A percentile compares a stretch with the other conserved stretches of the same genome.
Evolutionary conservation across 2,329 filamentous ascomycete species (phyloP).

Genomic region (Phoma herbarum): DNA sequence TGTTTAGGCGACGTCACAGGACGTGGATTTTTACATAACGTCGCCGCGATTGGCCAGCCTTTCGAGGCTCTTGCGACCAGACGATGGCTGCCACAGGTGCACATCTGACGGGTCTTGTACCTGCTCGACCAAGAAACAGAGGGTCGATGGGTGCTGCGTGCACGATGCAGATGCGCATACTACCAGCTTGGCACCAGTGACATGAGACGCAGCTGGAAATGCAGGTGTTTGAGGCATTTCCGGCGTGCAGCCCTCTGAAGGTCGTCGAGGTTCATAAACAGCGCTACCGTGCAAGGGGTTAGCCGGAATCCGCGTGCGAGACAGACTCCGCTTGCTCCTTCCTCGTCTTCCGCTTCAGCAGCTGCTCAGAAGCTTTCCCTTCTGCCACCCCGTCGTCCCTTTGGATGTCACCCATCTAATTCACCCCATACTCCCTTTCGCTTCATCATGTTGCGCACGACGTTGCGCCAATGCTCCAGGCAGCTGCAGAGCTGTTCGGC

Average conservation of each 20-base stretch:
- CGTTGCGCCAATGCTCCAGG: slow-evolving; percentile 70
- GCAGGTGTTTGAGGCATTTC: slow-evolving; percentile 32
- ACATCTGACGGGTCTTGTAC: slow-evolving; percentile 10
- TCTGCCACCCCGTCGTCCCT: slow-evolving; percentile 32
- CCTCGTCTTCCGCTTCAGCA: slow-evolving; percentile 19
- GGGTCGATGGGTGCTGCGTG: slow-evolving; percentile 11
- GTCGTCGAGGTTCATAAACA: slow-evolving; percentile 9
- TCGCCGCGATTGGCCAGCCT: slow-evolving; percentile 15
- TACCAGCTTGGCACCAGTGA: slow-evolving; percentile 12
- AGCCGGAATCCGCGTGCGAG: slow-evolving; percentile 21
- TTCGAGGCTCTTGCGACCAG: slow-evolving; percentile 14
- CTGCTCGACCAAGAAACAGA: slow-evolving; percentile 5
- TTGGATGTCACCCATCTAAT: slow-evolving; percentile 45
- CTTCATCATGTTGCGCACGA: slow-evolving; percentile 75
- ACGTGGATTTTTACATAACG: slow-evolving; percentile 20
- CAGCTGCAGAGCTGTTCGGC: slow-evolving; percentile 66
- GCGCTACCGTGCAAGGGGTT: slow-evolving; percentile 19
- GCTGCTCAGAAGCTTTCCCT: slow-evolving; percentile 28
- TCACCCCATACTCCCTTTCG: slow-evolving; percentile 27
- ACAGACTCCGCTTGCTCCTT: slow-evolving; percentile 18
- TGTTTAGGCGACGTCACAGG: slow-evolving; percentile 20
- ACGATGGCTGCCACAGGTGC: slow-evolving; percentile 17
- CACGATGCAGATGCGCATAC: slow-evolving; percentile 2
- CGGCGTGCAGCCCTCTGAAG: slow-evolving; percentile 4
- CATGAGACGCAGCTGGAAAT: slow-evolving; percentile 10